These are phyloP conservation scores for Wickerhamiella cacticola DNA, from an alignment of 805 yeast species.

Conservation along the genomic window DNA sequence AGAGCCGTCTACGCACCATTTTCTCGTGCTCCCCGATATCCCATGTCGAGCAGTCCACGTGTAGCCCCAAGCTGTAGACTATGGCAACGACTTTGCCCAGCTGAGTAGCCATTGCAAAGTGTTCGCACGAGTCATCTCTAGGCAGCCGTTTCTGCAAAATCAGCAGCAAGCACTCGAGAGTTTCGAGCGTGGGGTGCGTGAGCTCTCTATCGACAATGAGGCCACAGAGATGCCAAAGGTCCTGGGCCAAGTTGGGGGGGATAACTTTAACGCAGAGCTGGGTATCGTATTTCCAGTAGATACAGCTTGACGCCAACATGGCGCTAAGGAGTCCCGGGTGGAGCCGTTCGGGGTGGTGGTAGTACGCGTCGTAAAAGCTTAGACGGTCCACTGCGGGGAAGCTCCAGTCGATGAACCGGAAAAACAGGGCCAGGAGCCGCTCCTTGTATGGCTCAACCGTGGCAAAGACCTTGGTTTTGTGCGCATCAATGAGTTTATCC, in stretches of 20 bases:
- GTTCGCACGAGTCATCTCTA: slow-evolving; percentile 27
- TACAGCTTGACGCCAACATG: slow-evolving; percentile 27
- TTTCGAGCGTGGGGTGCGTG: slow-evolving; percentile 25
- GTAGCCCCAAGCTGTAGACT: slow-evolving; percentile 27
- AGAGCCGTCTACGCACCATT: slow-evolving; percentile 26
- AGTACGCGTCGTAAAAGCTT: slow-evolving; percentile 26
- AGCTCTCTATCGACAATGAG: slow-evolving; percentile 25
- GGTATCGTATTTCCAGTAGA: slow-evolving; percentile 30
- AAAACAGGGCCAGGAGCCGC: slow-evolving; percentile 27
- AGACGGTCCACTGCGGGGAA: slow-evolving; percentile 29
- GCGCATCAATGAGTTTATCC: slow-evolving; percentile 3
- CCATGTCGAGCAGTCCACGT: slow-evolving; percentile 30
- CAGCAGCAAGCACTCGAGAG: slow-evolving; percentile 28
- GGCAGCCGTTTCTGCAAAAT: slow-evolving; percentile 25
- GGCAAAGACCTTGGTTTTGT: background rate
- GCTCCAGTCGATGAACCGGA: slow-evolving; percentile 27
- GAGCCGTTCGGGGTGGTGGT: slow-evolving; percentile 22
- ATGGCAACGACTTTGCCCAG: slow-evolving; percentile 26
- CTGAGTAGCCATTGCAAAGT: slow-evolving; percentile 21
- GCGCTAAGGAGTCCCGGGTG: slow-evolving; percentile 27
- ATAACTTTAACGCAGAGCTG: slow-evolving; percentile 25
- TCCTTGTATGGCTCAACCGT: slow-evolving; percentile 19
- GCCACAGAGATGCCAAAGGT: slow-evolving; percentile 24
- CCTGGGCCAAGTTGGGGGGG: slow-evolving; percentile 23
- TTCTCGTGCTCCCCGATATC: slow-evolving; percentile 27